A percentile compares a stretch with the other conserved stretches of the same genome.
These are phyloP conservation scores for Botrytis tulipae DNA, from an alignment of 2,329 filamentous ascomycete genomes.

Conservation along the genomic window DNA sequence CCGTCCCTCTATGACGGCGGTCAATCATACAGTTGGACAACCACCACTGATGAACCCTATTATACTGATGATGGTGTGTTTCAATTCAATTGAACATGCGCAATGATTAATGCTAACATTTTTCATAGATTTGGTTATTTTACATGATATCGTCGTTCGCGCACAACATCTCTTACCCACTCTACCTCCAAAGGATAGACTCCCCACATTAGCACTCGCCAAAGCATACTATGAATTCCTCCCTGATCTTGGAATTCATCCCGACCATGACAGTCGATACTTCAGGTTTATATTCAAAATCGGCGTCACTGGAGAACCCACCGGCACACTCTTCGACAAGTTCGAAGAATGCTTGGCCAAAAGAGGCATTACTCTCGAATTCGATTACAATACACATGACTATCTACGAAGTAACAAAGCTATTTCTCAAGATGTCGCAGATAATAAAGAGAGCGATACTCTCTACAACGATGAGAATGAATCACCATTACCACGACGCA, in stretches of 20 bases:
- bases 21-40: constrained; percentile 17
- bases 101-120: constrained; percentile 17
- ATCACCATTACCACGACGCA: constrained; percentile 31
- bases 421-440: constrained; percentile 1
- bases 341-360: constrained; percentile 66
- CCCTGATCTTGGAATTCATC: constrained; percentile 65
- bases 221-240: constrained; percentile 76
- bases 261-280: constrained; percentile 72
- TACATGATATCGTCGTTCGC: constrained; percentile 72
- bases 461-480: constrained; percentile 24
- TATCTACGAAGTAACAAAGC: constrained; percentile 17
- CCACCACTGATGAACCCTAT: constrained; percentile 42
- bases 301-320: constrained; percentile 57
- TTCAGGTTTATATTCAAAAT: constrained; percentile 78
- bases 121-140: constrained; percentile 67
- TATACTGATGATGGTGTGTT: constrained; percentile 61
- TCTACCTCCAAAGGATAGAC: constrained; percentile 58
- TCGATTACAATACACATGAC: constrained; percentile 43
- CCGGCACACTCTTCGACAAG: constrained; percentile 61
- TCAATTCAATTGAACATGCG: neutral
- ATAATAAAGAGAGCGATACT: constrained; percentile 23
- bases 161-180: constrained; percentile 64
- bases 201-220: constrained; percentile 77
- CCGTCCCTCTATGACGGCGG: constrained; percentile 25
- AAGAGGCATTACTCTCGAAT: constrained; percentile 71